Conservation (phyloP, 169 alveolate genomes). For the Babesia divergens region DNA sequence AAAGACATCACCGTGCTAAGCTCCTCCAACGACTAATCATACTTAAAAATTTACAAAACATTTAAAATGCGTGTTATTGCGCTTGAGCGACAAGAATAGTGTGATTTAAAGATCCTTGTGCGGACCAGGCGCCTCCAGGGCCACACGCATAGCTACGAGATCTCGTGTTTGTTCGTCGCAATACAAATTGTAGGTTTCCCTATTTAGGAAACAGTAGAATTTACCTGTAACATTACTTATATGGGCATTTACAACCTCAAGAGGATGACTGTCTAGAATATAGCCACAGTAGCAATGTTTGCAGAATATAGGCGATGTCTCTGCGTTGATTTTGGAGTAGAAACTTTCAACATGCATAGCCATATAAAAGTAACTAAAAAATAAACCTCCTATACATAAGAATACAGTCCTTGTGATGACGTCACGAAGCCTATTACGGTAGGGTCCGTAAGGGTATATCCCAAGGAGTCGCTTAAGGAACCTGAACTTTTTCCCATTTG, state of each 20-base stretch:
- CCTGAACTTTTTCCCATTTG: background rate
- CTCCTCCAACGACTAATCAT: too few species aligned
- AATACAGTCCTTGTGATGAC: background rate
- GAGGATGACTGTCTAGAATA: background rate
- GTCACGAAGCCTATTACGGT: slow-evolving; percentile 16
- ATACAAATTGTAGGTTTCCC: background rate
- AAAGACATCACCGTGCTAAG: too few species aligned
- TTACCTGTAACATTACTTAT: background rate
- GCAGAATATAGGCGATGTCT: background rate
- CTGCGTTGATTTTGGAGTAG: background rate
- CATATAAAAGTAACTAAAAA: slow-evolving; percentile 1
- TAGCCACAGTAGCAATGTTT: slow-evolving; percentile 4
- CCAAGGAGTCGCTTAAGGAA: background rate
- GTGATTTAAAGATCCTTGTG: too few species aligned
- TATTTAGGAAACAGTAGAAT: slow-evolving; percentile 4
- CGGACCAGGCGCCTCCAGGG: too few species aligned
- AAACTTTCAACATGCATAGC: background rate
- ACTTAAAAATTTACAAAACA: too few species aligned
- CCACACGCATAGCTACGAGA: too few species aligned
- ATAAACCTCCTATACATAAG: background rate
- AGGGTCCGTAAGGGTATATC: slow-evolving; percentile 11
- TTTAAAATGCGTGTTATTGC: too few species aligned
- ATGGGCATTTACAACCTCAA: background rate
- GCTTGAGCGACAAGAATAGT: too few species aligned
- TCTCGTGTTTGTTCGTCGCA: too few species aligned